Percentiles rank a stretch among this genome's conserved stretches.
Conservation (phyloP, 768 basidiomycete genomes). For the Boletus sp. region DNA sequence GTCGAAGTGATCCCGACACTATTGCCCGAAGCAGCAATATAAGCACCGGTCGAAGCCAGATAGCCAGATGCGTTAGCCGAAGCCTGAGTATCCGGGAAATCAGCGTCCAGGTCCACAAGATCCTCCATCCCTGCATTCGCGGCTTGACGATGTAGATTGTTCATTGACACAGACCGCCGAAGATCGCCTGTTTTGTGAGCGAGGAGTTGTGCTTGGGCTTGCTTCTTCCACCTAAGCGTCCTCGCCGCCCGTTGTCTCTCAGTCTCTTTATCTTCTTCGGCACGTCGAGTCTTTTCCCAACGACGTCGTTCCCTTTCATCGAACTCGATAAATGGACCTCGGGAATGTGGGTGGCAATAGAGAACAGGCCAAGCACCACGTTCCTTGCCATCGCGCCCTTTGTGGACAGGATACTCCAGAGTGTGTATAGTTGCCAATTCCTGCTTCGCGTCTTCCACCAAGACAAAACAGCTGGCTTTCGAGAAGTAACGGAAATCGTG, state of each 20-base stretch:
- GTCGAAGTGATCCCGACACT: constrained; percentile 90
- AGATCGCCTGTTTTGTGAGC: constrained; percentile 49
- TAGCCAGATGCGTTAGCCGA: constrained; percentile 72
- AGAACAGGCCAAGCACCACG: constrained; percentile 79
- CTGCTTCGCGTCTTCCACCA: constrained; percentile 87
- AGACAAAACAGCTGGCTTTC: constrained; percentile 69
- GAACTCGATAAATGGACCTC: constrained; percentile 73
- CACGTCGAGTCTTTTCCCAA: constrained; percentile 54
- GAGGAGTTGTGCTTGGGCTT: constrained; percentile 25
- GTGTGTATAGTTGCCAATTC: constrained; percentile 82
- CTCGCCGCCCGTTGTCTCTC: constrained; percentile 26
- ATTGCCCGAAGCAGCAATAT: constrained; percentile 93
- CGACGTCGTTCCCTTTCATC: constrained; percentile 70
- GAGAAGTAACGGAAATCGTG: constrained; percentile 88
- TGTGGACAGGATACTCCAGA: constrained; percentile 70
- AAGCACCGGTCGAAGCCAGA: constrained; percentile 54
- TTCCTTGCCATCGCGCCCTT: constrained; percentile 48
- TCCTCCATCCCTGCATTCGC: constrained; percentile 40
- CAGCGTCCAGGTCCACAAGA: constrained; percentile 41
- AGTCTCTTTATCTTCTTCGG: constrained; percentile 37
- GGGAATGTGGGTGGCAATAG: constrained; percentile 68
- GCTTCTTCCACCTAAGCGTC: constrained; percentile 29
- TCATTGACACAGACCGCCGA: constrained; percentile 72
- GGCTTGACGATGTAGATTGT: constrained; percentile 61
- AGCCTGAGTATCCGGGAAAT: constrained; percentile 36